Evolutionary conservation across 169 alveolate genomes (phyloP).

Genomic region (Ichthyophthirius multifiliis): DNA sequence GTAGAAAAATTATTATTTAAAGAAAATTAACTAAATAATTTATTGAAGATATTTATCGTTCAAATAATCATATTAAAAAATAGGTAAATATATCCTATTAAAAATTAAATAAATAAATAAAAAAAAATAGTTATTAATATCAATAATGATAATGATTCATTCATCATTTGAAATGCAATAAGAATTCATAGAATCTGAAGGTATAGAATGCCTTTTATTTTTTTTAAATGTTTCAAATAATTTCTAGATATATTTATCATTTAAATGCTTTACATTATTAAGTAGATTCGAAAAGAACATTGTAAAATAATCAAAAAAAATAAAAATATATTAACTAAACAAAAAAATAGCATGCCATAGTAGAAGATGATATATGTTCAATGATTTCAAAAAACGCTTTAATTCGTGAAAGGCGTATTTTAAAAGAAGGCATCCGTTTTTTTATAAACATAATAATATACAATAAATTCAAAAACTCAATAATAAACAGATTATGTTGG

Average conservation of each 20-base stretch:
- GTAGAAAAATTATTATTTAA: not conserved
- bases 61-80: conserved; percentile 29
- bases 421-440: conserved; percentile 41
- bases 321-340: no score
- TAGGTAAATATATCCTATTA: not conserved
- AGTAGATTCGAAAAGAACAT: conserved; percentile 29
- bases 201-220: conserved; percentile 21
- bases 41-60: conserved; percentile 25
- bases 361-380: not conserved
- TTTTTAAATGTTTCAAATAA: conserved; percentile 21
- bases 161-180: conserved; percentile 19
- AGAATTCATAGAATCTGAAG: conserved; percentile 22
- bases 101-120: no score
- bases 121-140: not conserved
- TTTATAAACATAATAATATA: conserved; percentile 33
- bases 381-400: conserved; percentile 8
- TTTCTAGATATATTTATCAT: conserved; percentile 32
- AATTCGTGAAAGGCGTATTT: conserved; percentile 22
- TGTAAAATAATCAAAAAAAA: not conserved
- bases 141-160: conserved; percentile 36
- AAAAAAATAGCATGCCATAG: not conserved
- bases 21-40: conserved; percentile 18
- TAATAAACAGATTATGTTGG: conserved; percentile 5
- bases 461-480: conserved; percentile 12
- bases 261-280: conserved; percentile 24